These are phyloP conservation scores for Penicillium frequentans DNA, from an alignment of 2,329 filamentous ascomycete species.

Conservation along the genomic window DNA sequence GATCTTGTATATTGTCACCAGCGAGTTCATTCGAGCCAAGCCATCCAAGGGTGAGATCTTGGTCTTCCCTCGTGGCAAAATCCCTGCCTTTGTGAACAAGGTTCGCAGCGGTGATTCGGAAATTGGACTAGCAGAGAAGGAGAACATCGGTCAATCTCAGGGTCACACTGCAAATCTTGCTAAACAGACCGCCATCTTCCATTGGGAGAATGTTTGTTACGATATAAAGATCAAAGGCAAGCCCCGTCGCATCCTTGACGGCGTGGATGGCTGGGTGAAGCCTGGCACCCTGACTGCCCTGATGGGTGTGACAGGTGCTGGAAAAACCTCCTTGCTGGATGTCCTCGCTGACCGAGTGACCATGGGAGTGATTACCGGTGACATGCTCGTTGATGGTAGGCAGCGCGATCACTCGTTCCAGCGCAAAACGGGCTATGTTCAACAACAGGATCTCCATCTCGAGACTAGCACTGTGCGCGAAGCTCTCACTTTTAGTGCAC, in stretches of 20 bases:
- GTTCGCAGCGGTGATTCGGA: constrained; percentile 25
- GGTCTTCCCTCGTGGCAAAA: constrained; percentile 69
- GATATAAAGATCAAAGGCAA: constrained; percentile 77
- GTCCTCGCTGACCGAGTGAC: constrained; percentile 78
- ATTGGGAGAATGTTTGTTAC: constrained; percentile 82
- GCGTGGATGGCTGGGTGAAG: constrained; percentile 90
- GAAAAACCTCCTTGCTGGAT: constrained; percentile 86
- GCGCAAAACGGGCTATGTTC: constrained; percentile 55
- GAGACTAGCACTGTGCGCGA: constrained; percentile 83
- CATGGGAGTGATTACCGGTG: constrained; percentile 81
- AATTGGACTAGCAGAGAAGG: constrained; percentile 25
- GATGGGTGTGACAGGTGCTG: constrained; percentile 87
- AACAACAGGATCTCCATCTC: constrained; percentile 87
- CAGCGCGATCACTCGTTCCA: constrained; percentile 75
- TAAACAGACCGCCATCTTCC: constrained; percentile 68
- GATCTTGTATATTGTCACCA: constrained; percentile 59
- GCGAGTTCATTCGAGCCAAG: constrained; percentile 61
- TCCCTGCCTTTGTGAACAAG: constrained; percentile 47
- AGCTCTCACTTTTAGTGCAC: constrained; percentile 78
- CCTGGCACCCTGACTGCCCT: constrained; percentile 84
- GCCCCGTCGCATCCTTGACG: constrained; percentile 71
- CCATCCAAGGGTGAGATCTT: constrained; percentile 74
- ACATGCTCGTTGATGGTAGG: constrained; percentile 75
- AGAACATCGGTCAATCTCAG: constrained; percentile 68
- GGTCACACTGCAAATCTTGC: constrained; percentile 64